phyloP scores from a whole-genome alignment of 257 asterid species.

The Pogostemon cablin region DNA sequence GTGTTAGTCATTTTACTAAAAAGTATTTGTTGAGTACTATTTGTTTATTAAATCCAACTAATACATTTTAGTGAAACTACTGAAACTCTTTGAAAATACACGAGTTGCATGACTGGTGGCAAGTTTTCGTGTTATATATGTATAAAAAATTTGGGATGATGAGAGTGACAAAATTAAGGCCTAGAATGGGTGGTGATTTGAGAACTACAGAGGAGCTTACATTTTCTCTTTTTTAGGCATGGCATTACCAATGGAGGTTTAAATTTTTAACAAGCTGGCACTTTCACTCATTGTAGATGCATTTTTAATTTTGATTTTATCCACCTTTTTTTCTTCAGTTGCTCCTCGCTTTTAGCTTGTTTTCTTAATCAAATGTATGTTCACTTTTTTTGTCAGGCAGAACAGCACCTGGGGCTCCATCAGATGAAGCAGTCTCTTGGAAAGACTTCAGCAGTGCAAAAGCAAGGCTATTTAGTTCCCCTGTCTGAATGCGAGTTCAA shows the following conservation, averaged over 20 bases:
- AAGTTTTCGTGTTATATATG: neutral
- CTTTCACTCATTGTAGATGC: neutral
- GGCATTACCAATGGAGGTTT: neutral
- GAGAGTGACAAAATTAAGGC: slow-evolving; percentile 7
- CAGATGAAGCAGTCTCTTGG: slow-evolving; percentile 61
- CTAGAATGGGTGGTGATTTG: slow-evolving; percentile 3
- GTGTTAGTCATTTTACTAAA: too few relatives aligned
- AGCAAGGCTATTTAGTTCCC: slow-evolving; percentile 71
- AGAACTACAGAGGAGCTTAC: slow-evolving; percentile 23
- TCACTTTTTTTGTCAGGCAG: slow-evolving; percentile 55
- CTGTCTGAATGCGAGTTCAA: slow-evolving; percentile 87
- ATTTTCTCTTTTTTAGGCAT: neutral
- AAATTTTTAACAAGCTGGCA: neutral
- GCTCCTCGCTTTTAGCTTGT: neutral
- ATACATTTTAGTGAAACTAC: too few relatives aligned
- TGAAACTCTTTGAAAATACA: too few relatives aligned
- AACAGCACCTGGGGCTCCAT: slow-evolving; percentile 65
- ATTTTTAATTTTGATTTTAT: neutral
- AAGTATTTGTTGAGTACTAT: too few relatives aligned
- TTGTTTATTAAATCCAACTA: too few relatives aligned
- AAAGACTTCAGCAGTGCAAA: slow-evolving; percentile 51
- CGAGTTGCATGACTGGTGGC: too few relatives aligned
- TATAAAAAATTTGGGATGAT: neutral
- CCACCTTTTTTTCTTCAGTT: neutral
- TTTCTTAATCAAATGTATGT: slow-evolving; percentile 12